Evolutionary conservation across 2,329 filamentous ascomycete genomes (phyloP).

Genomic region (Fusarium sp.): DNA sequence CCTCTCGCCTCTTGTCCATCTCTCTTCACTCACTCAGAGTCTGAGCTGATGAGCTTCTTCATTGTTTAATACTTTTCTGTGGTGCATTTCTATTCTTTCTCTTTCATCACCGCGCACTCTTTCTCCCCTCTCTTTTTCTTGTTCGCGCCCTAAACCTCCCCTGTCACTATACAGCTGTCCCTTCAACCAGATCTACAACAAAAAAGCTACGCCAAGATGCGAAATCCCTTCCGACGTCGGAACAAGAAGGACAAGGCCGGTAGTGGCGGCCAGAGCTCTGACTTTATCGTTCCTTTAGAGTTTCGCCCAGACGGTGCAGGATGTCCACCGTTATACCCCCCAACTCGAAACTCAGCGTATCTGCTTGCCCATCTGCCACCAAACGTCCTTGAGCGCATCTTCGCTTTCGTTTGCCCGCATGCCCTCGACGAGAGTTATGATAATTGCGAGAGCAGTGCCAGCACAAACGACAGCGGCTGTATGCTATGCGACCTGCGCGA

Average conservation of each 20-base stretch:
- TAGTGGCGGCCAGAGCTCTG: conserved; percentile 39
- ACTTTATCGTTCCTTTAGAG: conserved; percentile 46
- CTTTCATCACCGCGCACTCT: conserved; percentile 4
- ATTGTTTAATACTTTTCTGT: conserved; percentile 7
- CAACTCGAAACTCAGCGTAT: conserved; percentile 56
- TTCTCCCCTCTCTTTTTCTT: conserved; percentile 8
- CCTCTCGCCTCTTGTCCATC: conserved; percentile 20
- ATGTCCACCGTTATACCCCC: conserved; percentile 50
- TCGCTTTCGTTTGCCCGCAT: conserved; percentile 87
- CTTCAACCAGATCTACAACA: conserved; percentile 9
- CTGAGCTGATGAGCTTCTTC: conserved; percentile 10
- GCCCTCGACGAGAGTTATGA: conserved; percentile 80
- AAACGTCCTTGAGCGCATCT: conserved; percentile 80
- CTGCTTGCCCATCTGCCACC: conserved; percentile 69
- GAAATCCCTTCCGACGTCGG: conserved; percentile 54
- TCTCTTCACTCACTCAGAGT: conserved; percentile 3
- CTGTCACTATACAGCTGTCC: conserved; percentile 16
- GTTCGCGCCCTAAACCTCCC: conserved; percentile 1
- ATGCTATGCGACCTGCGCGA: conserved; percentile 95
- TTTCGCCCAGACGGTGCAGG: conserved; percentile 46
- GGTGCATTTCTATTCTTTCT: conserved; percentile 3
- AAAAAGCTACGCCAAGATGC: conserved; percentile 48
- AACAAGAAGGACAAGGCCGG: conserved; percentile 53
- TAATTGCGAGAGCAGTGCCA: conserved; percentile 81
- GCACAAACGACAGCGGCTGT: conserved; percentile 76